Percentiles rank a stretch among this genome's conserved stretches.
These are phyloP conservation scores for Protea cynaroides DNA, from an alignment of 164 flowering plant species.

Conservation along the genomic window DNA sequence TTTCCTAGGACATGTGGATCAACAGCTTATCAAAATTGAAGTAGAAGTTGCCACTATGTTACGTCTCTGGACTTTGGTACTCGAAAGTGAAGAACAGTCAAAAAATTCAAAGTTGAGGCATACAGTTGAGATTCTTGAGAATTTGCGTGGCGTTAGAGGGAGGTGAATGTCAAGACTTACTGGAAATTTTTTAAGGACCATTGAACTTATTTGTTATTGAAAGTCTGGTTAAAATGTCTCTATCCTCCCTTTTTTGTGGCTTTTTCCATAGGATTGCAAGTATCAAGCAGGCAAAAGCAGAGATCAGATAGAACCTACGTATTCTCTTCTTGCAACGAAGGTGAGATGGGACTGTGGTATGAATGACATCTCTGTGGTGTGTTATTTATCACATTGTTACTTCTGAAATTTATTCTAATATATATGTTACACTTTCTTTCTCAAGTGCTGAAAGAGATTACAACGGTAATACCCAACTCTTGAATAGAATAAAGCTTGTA, in stretches of 20 bases:
- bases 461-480: too few species aligned
- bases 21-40: conserved; percentile 51
- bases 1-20: conserved; percentile 54
- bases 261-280: conserved; percentile 38
- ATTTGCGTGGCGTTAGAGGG: conserved; percentile 39
- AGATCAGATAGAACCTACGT: conserved; percentile 15
- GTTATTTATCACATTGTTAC: too few species aligned
- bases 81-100: conserved; percentile 37
- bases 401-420: too few species aligned
- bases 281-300: conserved; percentile 23
- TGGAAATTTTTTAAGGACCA: too few species aligned
- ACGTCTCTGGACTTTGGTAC: conserved; percentile 36
- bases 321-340: not conserved
- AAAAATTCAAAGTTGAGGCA: conserved; percentile 44
- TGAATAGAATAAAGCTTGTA: too few species aligned
- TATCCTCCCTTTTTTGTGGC: not conserved
- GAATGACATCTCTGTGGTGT: not conserved
- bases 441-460: too few species aligned
- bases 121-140: conserved; percentile 41
- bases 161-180: conserved; percentile 33
- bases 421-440: too few species aligned
- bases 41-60: conserved; percentile 46
- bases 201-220: not conserved
- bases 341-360: conserved; percentile 1
- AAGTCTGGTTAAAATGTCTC: not conserved